These are phyloP conservation scores for Oehlia diaphana DNA, from an alignment of 192 early-diverging fungal genomes.

Conservation along the genomic window DNA sequence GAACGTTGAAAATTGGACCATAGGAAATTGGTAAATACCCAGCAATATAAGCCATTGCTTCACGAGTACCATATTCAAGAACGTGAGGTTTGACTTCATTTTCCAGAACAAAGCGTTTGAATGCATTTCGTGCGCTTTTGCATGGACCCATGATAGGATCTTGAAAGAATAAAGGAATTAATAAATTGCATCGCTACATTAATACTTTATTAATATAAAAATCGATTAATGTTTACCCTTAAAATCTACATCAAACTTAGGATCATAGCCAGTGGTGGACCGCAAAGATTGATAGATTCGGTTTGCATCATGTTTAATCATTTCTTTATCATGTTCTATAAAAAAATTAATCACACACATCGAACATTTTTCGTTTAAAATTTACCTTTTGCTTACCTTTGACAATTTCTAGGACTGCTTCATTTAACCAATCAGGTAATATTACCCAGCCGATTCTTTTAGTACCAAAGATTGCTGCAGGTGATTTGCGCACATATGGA, in stretches of 20 bases:
- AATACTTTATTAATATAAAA: not conserved
- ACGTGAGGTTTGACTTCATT: constrained; percentile 56
- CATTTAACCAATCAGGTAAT: constrained; percentile 38
- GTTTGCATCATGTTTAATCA: constrained; percentile 52
- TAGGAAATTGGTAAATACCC: constrained; percentile 62
- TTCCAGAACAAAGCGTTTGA: constrained; percentile 13
- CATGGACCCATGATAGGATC: constrained; percentile 12
- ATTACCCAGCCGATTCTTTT: constrained; percentile 44
- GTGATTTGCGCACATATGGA: constrained; percentile 22
- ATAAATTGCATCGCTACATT: no score
- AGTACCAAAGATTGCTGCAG: constrained; percentile 41
- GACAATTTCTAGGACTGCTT: constrained; percentile 32
- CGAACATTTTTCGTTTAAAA: not conserved
- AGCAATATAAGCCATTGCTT: constrained; percentile 73
- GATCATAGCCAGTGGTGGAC: constrained; percentile 41
- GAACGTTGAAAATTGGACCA: constrained; percentile 67
- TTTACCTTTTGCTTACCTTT: constrained; percentile 32
- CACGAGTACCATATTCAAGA: constrained; percentile 68
- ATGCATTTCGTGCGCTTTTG: constrained; percentile 1
- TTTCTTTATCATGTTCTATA: constrained; percentile 41
- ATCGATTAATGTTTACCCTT: not conserved
- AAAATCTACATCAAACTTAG: not conserved
- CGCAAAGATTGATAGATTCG: constrained; percentile 54
- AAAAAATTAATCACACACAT: not conserved
- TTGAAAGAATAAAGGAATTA: not conserved